Evolutionary conservation across 1,139 yeast genomes (phyloP).

Genomic region (Wickerhamomyces sp.): DNA sequence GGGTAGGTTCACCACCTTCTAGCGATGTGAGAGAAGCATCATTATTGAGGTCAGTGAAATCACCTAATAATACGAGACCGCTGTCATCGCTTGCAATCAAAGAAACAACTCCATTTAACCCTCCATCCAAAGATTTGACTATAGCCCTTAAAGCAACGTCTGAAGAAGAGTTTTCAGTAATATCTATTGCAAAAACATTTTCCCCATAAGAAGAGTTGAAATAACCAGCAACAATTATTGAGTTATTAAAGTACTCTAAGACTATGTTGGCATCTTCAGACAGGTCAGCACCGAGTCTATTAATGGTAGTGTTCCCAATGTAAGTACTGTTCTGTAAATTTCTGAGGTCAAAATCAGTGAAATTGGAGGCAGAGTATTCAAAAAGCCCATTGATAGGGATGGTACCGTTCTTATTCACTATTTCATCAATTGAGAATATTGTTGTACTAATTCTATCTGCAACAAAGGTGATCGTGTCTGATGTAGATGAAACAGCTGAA

Average conservation of each 20-base stretch:
- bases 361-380: constrained; percentile 74
- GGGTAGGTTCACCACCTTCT: not conserved
- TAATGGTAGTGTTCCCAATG: constrained; percentile 68
- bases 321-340: constrained; percentile 35
- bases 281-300: constrained; percentile 51
- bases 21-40: constrained; percentile 14
- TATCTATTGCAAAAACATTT: constrained; percentile 28
- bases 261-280: constrained; percentile 40
- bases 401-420: constrained; percentile 31
- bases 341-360: constrained; percentile 37
- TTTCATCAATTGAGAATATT: constrained; percentile 46
- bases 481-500: constrained; percentile 28
- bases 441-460: constrained; percentile 66
- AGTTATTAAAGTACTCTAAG: constrained; percentile 28
- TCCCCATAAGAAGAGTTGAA: constrained; percentile 38
- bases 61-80: constrained; percentile 34
- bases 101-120: constrained; percentile 36
- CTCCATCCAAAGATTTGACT: constrained; percentile 27
- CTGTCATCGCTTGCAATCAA: constrained; percentile 23
- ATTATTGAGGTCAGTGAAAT: constrained; percentile 30
- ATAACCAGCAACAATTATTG: constrained; percentile 44
- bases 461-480: constrained; percentile 45
- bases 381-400: constrained; percentile 64
- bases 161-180: constrained; percentile 10
- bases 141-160: constrained; percentile 13